Percentiles rank a stretch among this genome's conserved stretches.
Conservation (phyloP, 2,329 filamentous ascomycete genomes). For the Clarireedia paspali region DNA sequence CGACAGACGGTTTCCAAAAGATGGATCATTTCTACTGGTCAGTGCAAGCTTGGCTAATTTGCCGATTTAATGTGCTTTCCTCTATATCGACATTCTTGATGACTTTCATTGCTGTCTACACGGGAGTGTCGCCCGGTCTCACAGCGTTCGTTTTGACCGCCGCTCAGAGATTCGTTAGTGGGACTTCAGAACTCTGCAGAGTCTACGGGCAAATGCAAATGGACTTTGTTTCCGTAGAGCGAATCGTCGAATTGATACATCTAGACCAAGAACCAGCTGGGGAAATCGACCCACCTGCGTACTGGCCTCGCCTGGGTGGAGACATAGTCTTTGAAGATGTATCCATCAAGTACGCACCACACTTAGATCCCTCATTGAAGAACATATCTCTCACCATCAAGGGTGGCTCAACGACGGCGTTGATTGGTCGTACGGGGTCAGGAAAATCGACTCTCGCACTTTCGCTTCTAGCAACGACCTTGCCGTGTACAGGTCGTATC, state of each 20-base stretch:
- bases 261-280: conserved; percentile 69
- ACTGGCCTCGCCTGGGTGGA: conserved; percentile 67
- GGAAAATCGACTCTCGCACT: conserved; percentile 74
- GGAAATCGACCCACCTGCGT: conserved; percentile 58
- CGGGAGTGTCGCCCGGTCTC: conserved; percentile 66
- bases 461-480: conserved; percentile 48
- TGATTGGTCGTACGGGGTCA: conserved; percentile 74
- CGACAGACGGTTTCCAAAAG: conserved; percentile 83
- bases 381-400: conserved; percentile 67
- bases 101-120: conserved; percentile 66
- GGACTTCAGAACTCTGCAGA: conserved; percentile 68
- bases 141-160: conserved; percentile 78
- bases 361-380: conserved; percentile 64
- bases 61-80: conserved; percentile 67
- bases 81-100: conserved; percentile 66
- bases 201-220: conserved; percentile 82
- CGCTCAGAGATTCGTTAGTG: conserved; percentile 58
- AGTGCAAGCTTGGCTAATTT: conserved; percentile 76
- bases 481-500: conserved; percentile 47
- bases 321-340: conserved; percentile 71
- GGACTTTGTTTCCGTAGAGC: conserved; percentile 85
- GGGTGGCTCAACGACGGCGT: conserved; percentile 67
- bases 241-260: conserved; percentile 73
- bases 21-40: conserved; percentile 97
- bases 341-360: conserved; percentile 71